Percentiles rank a stretch among this genome's conserved stretches.
Conservation (phyloP, 495 filamentous ascomycete genomes). For the Daldinia decipiens region DNA sequence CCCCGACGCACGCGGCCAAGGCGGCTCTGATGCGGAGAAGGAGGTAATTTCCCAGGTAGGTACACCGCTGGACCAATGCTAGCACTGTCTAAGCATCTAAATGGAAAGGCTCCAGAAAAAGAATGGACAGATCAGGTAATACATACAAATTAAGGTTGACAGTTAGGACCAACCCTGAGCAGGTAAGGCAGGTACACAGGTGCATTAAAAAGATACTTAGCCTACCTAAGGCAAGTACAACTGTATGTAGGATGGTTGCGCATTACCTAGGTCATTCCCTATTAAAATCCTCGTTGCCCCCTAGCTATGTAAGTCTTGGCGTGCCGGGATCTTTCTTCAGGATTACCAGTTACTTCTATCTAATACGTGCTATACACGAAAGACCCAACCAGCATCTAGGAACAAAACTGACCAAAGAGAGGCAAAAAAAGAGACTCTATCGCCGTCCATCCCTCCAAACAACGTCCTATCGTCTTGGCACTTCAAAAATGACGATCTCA, state of each 20-base stretch:
- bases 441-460: conserved; percentile 25
- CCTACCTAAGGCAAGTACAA: background rate
- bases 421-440: conserved; percentile 8
- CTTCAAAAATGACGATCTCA: conserved; percentile 36
- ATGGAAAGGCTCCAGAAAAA: conserved; percentile 8
- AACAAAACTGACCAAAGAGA: conserved; percentile 17
- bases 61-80: conserved; percentile 9
- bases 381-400: conserved; percentile 1
- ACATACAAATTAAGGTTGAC: conserved; percentile 12
- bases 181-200: background rate
- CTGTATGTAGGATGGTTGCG: background rate
- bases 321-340: background rate
- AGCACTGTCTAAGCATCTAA: background rate
- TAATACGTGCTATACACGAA: background rate
- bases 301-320: background rate
- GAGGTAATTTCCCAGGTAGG: background rate
- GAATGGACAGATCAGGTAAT: background rate
- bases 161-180: background rate
- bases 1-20: conserved; percentile 3
- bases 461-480: conserved; percentile 33
- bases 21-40: conserved; percentile 13
- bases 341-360: conserved; percentile 7
- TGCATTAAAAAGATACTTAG: background rate
- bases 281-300: conserved; percentile 11
- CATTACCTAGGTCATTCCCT: background rate